These are phyloP conservation scores for Sporodiniella umbellata DNA, from an alignment of 371 early-diverging fungal species.

Conservation along the genomic window DNA sequence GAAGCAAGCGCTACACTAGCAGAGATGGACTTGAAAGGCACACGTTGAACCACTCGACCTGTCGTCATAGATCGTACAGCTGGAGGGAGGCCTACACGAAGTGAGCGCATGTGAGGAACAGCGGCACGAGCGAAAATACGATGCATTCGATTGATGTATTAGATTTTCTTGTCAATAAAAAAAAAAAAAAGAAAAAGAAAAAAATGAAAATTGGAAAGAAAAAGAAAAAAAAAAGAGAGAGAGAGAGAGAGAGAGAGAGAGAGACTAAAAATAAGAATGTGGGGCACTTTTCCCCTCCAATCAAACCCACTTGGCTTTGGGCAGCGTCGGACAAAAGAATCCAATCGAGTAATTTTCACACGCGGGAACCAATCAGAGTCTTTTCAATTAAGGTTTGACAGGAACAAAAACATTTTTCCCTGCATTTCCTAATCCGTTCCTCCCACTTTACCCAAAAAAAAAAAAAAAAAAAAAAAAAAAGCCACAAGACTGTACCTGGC, in stretches of 20 bases:
- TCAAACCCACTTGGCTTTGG: background rate
- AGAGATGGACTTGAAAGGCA: conserved; percentile 27
- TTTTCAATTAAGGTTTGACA: conserved; percentile 1
- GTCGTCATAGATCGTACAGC: conserved; percentile 9
- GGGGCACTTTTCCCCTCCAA: background rate
- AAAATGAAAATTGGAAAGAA: background rate
- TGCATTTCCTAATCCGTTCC: background rate
- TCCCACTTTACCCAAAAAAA: background rate
- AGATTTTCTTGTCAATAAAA: no score
- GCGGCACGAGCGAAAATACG: conserved; percentile 16
- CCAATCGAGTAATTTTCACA: background rate
- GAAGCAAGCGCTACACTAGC: conserved; percentile 18
- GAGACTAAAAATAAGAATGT: conserved; percentile 6
- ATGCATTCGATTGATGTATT: no score
- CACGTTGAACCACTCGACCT: background rate
- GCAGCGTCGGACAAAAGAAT: background rate
- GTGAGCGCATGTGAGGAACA: conserved; percentile 3
- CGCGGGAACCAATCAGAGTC: background rate
- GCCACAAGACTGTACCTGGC: no score
- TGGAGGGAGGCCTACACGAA: background rate
- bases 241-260: background rate
- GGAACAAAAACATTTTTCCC: background rate
- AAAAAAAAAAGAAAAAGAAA: no score
- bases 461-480: background rate
- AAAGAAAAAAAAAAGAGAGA: conserved; percentile 1